These are phyloP conservation scores for Kitagawia praeruptora DNA, from an alignment of 129 eudicot species.

Conservation along the genomic window DNA sequence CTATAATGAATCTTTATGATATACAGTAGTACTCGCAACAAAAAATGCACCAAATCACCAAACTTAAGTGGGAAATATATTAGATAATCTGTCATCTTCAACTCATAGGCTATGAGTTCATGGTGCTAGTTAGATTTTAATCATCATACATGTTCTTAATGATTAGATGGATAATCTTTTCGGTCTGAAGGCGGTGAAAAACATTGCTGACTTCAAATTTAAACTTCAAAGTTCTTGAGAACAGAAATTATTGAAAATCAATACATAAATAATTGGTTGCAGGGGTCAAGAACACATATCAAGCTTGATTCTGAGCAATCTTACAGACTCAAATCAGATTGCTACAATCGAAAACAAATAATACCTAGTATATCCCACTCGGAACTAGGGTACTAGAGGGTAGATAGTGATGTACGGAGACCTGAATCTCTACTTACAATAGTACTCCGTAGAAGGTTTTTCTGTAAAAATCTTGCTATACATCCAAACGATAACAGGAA, in stretches of 20 bases:
- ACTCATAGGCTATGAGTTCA: not conserved
- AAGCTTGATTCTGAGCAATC: constrained; percentile 1
- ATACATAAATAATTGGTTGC: not conserved
- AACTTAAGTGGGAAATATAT: not conserved
- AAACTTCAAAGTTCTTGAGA: not conserved
- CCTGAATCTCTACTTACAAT: not conserved
- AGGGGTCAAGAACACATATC: not conserved
- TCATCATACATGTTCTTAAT: not conserved
- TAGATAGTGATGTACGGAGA: not conserved
- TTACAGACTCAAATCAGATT: not conserved
- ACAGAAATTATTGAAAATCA: not conserved
- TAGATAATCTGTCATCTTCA: no score
- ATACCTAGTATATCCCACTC: not conserved
- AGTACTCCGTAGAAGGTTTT: not conserved
- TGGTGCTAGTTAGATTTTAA: not conserved
- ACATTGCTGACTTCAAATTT: not conserved
- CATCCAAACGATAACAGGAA: not conserved
- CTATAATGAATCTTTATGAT: not conserved
- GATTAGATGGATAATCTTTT: not conserved
- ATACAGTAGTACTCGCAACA: not conserved
- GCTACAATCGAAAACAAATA: not conserved
- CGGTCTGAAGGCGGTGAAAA: not conserved
- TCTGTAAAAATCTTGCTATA: not conserved
- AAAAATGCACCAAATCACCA: not conserved
- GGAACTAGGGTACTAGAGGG: not conserved